These are phyloP conservation scores for Fusarium nisikadoi DNA, from an alignment of 2,329 filamentous ascomycete species.

Conservation along the genomic window DNA sequence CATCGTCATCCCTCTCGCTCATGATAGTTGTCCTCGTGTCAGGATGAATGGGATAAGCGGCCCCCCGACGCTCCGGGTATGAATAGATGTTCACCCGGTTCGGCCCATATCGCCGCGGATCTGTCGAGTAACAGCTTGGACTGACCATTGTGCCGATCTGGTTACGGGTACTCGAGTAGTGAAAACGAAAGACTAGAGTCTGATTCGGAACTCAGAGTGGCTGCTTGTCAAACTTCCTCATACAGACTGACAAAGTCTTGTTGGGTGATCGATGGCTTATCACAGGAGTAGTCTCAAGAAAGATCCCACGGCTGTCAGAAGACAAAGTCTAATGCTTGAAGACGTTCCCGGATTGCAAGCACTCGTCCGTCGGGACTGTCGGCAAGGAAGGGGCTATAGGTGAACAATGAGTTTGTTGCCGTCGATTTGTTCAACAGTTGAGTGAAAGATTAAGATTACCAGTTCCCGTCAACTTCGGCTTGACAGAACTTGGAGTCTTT, in stretches of 20 bases:
- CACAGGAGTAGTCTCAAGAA: neutral
- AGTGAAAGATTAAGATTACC: slow-evolving; percentile 7
- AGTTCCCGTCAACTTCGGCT: neutral
- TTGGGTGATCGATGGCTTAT: neutral
- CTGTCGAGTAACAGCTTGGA: slow-evolving; percentile 33
- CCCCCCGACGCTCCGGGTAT: slow-evolving; percentile 35
- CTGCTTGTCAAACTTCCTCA: slow-evolving; percentile 12
- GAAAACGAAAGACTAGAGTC: slow-evolving; percentile 8
- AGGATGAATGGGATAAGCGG: slow-evolving; percentile 30
- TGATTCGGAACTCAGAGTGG: neutral
- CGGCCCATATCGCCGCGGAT: slow-evolving; percentile 29
- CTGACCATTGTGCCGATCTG: slow-evolving; percentile 33
- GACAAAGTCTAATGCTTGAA: slow-evolving; percentile 12
- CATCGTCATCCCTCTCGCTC: slow-evolving; percentile 50
- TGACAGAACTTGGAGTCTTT: neutral
- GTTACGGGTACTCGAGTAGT: neutral
- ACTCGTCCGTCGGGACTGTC: slow-evolving; percentile 29
- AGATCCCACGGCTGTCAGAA: neutral
- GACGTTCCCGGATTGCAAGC: slow-evolving; percentile 22
- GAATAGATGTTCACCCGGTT: slow-evolving; percentile 31
- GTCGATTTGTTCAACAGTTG: neutral
- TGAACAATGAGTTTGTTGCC: neutral
- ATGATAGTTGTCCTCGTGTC: slow-evolving; percentile 45
- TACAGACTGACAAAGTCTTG: slow-evolving; percentile 14
- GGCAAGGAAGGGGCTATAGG: slow-evolving; percentile 8